Evolutionary conservation across 2,329 filamentous ascomycete genomes (phyloP).

Genomic region (Diaporthe sp.): DNA sequence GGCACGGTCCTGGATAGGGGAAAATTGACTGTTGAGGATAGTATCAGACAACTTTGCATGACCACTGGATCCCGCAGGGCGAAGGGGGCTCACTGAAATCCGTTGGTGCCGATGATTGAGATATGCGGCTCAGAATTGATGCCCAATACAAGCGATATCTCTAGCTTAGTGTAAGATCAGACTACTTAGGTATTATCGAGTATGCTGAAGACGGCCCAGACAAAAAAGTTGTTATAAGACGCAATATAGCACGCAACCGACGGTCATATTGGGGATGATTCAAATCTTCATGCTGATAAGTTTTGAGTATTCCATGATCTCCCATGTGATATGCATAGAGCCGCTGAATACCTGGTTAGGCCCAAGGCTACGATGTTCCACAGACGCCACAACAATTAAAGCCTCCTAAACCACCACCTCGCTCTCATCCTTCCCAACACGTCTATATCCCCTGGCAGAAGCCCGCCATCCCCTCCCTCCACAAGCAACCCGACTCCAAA

Average conservation of each 20-base stretch:
- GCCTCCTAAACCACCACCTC: neutral
- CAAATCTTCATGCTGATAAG: neutral
- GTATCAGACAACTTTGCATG: no score
- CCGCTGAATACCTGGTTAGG: neutral
- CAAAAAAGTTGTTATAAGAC: neutral
- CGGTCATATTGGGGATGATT: no score
- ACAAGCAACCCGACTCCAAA: neutral
- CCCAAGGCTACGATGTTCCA: neutral
- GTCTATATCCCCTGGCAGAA: slow-evolving; percentile 9
- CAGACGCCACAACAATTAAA: neutral
- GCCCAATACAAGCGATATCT: no score
- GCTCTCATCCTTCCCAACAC: slow-evolving; percentile 25
- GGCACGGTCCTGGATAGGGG: no score
- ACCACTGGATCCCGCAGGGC: no score
- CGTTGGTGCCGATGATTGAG: no score
- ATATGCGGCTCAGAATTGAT: no score
- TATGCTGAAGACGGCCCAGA: neutral
- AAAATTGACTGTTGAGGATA: no score
- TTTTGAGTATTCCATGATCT: neutral
- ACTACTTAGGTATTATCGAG: no score
- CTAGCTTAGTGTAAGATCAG: no score
- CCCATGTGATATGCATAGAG: neutral
- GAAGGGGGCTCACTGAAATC: no score
- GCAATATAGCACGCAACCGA: neutral
- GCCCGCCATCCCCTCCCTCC: neutral